phyloP scores from a whole-genome alignment of 2,329 filamentous ascomycete genomes.

The Aspergillus sp. region DNA sequence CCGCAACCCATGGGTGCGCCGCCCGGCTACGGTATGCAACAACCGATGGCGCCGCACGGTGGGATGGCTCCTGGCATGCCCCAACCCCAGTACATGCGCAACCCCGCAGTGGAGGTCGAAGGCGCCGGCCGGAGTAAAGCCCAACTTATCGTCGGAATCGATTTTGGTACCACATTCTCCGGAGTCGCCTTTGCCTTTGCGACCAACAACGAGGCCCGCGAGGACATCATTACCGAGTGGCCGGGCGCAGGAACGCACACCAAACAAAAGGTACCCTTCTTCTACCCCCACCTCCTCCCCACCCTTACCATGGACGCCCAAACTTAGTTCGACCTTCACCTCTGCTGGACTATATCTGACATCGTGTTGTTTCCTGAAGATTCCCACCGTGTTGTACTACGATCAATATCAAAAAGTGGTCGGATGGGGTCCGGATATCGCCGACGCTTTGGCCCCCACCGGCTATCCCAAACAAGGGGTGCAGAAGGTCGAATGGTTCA shows the following conservation, averaged over 20 bases:
- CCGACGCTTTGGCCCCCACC: constrained; percentile 91
- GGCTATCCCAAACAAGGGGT: constrained; percentile 97
- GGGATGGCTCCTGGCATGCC: constrained; percentile 26
- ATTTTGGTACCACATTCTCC: constrained; percentile 98
- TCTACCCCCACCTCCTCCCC: background rate
- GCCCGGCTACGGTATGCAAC: constrained; percentile 45
- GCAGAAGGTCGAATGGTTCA: constrained; percentile 99
- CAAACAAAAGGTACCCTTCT: constrained; percentile 80
- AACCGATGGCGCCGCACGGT: constrained; percentile 23
- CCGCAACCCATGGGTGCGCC: constrained; percentile 38
- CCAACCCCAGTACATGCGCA: constrained; percentile 29
- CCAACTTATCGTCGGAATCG: constrained; percentile 96
- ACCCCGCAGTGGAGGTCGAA: constrained; percentile 66
- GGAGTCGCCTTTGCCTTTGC: constrained; percentile 91
- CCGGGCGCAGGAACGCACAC: constrained; percentile 95
- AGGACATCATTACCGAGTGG: constrained; percentile 99
- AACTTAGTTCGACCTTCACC: no score
- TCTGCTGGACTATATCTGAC: constrained; percentile 4
- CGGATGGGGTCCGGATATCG: constrained; percentile 98
- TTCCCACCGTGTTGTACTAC: constrained; percentile 98
- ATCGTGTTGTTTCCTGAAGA: constrained; percentile 46
- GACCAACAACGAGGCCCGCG: constrained; percentile 94
- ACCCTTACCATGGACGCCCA: background rate
- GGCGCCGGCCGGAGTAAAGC: constrained; percentile 88
- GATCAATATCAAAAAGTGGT: constrained; percentile 99